Conservation (phyloP, 768 basidiomycete species). For the Amanita subjunquillea region DNA sequence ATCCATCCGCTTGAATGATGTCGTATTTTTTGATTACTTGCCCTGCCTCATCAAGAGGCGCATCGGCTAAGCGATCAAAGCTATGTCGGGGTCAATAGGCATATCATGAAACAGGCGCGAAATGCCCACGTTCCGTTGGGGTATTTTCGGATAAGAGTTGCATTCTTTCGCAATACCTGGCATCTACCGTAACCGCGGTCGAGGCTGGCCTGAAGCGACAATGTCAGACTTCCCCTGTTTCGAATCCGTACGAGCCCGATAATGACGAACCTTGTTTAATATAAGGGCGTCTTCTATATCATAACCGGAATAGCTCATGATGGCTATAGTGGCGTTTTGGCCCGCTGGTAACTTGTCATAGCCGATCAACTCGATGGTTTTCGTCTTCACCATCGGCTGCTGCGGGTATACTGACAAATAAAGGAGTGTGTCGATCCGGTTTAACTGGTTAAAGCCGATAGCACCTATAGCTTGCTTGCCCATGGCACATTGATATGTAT, state of each 20-base stretch:
- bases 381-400: slow-evolving; percentile 99
- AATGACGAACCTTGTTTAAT: slow-evolving; percentile 64
- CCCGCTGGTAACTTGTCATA: slow-evolving; percentile 97
- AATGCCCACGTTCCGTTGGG: slow-evolving; percentile 88
- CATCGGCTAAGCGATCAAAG: slow-evolving; percentile 91
- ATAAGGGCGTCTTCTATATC: slow-evolving; percentile 99
- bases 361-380: slow-evolving; percentile 93
- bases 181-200: slow-evolving; percentile 97
- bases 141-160: slow-evolving; percentile 90
- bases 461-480: slow-evolving; percentile 99
- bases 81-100: slow-evolving; percentile 25
- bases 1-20: slow-evolving; percentile 85
- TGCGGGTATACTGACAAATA: slow-evolving; percentile 98
- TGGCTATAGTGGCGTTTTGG: slow-evolving; percentile 96
- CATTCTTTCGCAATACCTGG: slow-evolving; percentile 94
- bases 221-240: slow-evolving; percentile 7
- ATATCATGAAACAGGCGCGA: background rate
- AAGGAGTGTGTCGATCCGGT: slow-evolving; percentile 95
- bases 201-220: slow-evolving; percentile 61
- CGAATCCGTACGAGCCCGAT: background rate
- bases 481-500: slow-evolving; percentile 99
- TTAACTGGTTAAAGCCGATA: slow-evolving; percentile 96
- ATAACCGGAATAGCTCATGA: slow-evolving; percentile 99
- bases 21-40: slow-evolving; percentile 76
- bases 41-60: slow-evolving; percentile 78